Conservation (phyloP, 805 yeast species). For the Starmerella powellii region DNA sequence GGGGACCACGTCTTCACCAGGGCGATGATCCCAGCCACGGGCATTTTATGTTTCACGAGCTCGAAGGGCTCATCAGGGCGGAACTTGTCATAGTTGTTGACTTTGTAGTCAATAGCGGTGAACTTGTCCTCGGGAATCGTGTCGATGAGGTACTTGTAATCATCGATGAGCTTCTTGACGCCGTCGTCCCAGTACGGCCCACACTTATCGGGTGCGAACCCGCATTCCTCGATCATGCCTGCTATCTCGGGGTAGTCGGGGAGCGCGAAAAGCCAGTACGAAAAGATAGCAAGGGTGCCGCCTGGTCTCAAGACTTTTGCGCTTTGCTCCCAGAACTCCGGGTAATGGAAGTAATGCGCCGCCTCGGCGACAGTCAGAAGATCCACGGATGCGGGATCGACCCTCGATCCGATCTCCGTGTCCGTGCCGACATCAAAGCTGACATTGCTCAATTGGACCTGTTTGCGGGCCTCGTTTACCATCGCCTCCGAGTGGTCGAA, state of each 20-base stretch:
- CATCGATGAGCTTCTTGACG: constrained; percentile 38
- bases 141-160: constrained; percentile 33
- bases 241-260: constrained; percentile 44
- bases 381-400: too few species aligned
- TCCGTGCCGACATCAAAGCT: constrained; percentile 18
- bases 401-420: too few species aligned
- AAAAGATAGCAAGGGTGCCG: constrained; percentile 69
- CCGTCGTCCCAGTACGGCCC: constrained; percentile 84
- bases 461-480: constrained; percentile 37
- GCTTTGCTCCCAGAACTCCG: constrained; percentile 40
- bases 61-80: constrained; percentile 21
- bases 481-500: constrained; percentile 48
- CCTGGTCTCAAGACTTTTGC: constrained; percentile 40
- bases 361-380: constrained; percentile 72
- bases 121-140: constrained; percentile 35
- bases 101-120: constrained; percentile 30
- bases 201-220: constrained; percentile 35
- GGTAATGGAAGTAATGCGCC: constrained; percentile 67
- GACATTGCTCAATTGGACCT: constrained; percentile 23
- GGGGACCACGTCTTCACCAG: constrained; percentile 62
- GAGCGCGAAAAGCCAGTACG: constrained; percentile 62
- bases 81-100: constrained; percentile 23
- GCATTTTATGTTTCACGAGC: constrained; percentile 18
- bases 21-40: constrained; percentile 37
- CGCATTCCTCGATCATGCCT: constrained; percentile 39